Evolutionary conservation across 2,329 filamentous ascomycete species (phyloP).

Genomic region (Cryoendolithus antarcticus): DNA sequence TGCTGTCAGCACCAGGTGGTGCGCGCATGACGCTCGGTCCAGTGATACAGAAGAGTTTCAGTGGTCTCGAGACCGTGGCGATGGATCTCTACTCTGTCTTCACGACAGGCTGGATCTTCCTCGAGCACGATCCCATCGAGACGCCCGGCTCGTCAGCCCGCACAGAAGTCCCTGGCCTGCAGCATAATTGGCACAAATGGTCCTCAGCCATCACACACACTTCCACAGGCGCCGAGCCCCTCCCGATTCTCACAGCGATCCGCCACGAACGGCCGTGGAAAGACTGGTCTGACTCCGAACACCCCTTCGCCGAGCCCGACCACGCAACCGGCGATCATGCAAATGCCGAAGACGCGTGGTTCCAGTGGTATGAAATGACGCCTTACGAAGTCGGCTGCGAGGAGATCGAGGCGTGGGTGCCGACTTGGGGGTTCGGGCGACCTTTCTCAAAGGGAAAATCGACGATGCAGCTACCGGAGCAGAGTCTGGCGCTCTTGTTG

Average conservation of each 20-base stretch:
- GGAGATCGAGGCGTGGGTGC: constrained; percentile 24
- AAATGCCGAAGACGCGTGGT: constrained; percentile 24
- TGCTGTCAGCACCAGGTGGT: constrained; percentile 17
- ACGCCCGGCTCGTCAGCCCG: constrained; percentile 11
- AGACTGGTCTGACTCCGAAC: constrained; percentile 17
- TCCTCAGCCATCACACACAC: constrained; percentile 15
- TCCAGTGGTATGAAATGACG: constrained; percentile 25
- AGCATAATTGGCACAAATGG: constrained; percentile 19
- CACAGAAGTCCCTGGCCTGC: constrained; percentile 13
- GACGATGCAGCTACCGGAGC: constrained; percentile 22
- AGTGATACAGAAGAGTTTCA: constrained; percentile 19
- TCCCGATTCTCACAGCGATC: constrained; percentile 19
- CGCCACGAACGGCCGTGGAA: constrained; percentile 19
- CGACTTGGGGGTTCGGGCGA: constrained; percentile 25
- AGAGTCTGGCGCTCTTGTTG: constrained; percentile 22
- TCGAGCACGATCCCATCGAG: constrained; percentile 15
- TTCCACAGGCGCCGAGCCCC: constrained; percentile 14
- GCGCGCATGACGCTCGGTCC: constrained; percentile 19
- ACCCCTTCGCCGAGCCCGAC: constrained; percentile 18
- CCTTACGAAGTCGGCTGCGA: constrained; percentile 26
- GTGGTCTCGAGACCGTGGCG: constrained; percentile 19
- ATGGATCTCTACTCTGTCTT: constrained; percentile 24
- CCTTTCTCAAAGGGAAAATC: constrained; percentile 22
- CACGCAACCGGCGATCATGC: constrained; percentile 15
- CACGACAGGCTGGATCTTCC: constrained; percentile 21